These are phyloP conservation scores for Zasmidium cellare DNA, from an alignment of 2,329 filamentous ascomycete species.

Conservation along the genomic window DNA sequence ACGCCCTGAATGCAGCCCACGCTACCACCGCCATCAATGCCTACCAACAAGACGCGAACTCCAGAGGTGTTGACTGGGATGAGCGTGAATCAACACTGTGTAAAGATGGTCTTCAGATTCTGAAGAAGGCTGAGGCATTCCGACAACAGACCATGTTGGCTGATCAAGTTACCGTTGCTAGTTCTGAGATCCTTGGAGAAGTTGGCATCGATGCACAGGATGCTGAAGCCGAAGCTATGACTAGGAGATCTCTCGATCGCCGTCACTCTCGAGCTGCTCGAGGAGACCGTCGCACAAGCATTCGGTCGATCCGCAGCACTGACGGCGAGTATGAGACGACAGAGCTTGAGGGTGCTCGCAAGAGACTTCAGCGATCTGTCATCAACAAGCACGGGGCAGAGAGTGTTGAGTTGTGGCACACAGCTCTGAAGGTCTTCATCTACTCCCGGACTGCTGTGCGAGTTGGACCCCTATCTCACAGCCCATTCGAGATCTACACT, in stretches of 20 bases:
- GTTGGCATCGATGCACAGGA: neutral
- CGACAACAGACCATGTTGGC: slow-evolving; percentile 24
- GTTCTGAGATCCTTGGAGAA: slow-evolving; percentile 2
- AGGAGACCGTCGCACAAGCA: slow-evolving; percentile 25
- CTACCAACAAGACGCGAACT: slow-evolving; percentile 30
- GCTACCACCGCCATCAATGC: slow-evolving; percentile 32
- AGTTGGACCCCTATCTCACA: slow-evolving; percentile 20
- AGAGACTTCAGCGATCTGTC: slow-evolving; percentile 41
- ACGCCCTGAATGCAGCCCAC: slow-evolving; percentile 33
- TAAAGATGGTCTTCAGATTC: slow-evolving; percentile 34
- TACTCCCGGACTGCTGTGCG: slow-evolving; percentile 32
- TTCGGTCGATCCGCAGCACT: slow-evolving; percentile 26
- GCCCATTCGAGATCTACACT: slow-evolving; percentile 8
- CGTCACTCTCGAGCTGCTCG: slow-evolving; percentile 16
- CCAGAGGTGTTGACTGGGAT: slow-evolving; percentile 38
- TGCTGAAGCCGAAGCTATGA: neutral
- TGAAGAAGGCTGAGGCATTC: slow-evolving; percentile 35
- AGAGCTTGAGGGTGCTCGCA: slow-evolving; percentile 40
- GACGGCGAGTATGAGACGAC: slow-evolving; percentile 28
- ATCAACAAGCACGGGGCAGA: slow-evolving; percentile 35
- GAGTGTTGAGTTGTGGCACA: slow-evolving; percentile 41
- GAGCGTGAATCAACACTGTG: slow-evolving; percentile 29
- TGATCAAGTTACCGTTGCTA: slow-evolving; percentile 6
- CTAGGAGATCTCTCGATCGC: slow-evolving; percentile 11
- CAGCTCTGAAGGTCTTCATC: slow-evolving; percentile 35